phyloP scores from a whole-genome alignment of 1,284 basidiomycete genomes.

The Ceratobasidium theobromae region DNA sequence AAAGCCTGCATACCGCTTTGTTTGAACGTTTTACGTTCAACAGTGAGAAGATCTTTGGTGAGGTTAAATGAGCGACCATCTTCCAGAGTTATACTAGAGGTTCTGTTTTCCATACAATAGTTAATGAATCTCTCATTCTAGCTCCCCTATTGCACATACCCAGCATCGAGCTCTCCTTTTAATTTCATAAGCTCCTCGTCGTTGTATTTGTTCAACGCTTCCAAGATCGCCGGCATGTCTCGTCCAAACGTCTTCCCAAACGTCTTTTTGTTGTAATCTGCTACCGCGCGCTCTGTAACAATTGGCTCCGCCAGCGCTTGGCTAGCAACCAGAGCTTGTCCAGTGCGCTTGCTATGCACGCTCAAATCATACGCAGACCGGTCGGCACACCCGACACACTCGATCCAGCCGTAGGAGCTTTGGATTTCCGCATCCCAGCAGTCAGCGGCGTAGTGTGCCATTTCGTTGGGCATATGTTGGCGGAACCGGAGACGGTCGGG shows the following conservation, averaged over 20 bases:
- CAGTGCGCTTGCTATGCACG: slow-evolving; percentile 61
- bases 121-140: slow-evolving; percentile 43
- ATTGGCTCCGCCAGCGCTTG: slow-evolving; percentile 83
- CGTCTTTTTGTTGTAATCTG: slow-evolving; percentile 84
- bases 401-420: slow-evolving; percentile 95
- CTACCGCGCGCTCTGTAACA: slow-evolving; percentile 70
- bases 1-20: slow-evolving; percentile 68
- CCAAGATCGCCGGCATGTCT: slow-evolving; percentile 74
- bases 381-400: slow-evolving; percentile 99
- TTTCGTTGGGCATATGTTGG: slow-evolving; percentile 76
- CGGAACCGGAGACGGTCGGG: slow-evolving; percentile 85
- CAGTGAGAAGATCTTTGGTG: slow-evolving; percentile 73
- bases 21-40: slow-evolving; percentile 86
- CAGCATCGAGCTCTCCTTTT: slow-evolving; percentile 73
- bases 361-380: slow-evolving; percentile 90
- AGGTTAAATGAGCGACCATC: slow-evolving; percentile 74
- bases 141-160: slow-evolving; percentile 52
- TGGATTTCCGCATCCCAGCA: slow-evolving; percentile 99
- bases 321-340: slow-evolving; percentile 76
- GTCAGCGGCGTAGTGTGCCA: slow-evolving; percentile 98
- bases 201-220: slow-evolving; percentile 66
- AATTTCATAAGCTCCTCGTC: slow-evolving; percentile 70
- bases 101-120: slow-evolving; percentile 43
- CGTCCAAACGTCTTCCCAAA: slow-evolving; percentile 90
- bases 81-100: slow-evolving; percentile 46